Evolutionary conservation across 176 grass and related monocot species (phyloP).

Genomic region (Coix lacrymajobi): DNA sequence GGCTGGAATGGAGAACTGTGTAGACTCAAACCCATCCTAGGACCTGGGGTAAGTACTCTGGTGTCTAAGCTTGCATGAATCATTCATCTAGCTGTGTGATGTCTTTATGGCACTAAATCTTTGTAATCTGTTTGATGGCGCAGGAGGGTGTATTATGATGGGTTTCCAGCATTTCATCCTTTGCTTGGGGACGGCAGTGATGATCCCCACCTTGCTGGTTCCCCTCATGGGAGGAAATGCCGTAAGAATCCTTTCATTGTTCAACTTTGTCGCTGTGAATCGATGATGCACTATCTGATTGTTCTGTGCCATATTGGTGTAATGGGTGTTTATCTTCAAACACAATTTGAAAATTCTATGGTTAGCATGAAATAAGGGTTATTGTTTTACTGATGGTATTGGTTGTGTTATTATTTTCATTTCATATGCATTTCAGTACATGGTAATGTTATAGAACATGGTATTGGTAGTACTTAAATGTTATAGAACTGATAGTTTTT

Average conservation of each 20-base stretch:
- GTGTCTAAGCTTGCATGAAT: conserved; percentile 6
- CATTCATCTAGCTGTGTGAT: background rate
- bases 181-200: conserved; percentile 59
- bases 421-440: background rate
- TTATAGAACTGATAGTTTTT: background rate
- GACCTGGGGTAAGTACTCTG: conserved; percentile 56
- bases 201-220: conserved; percentile 79
- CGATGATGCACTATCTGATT: background rate
- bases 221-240: conserved; percentile 75
- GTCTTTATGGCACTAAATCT: background rate
- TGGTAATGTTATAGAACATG: background rate
- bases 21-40: conserved; percentile 85
- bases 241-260: conserved; percentile 32
- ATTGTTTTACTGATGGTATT: no score
- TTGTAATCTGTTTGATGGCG: background rate
- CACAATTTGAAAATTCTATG: background rate
- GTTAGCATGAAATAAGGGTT: background rate
- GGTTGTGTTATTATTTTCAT: background rate
- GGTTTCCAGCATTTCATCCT: conserved; percentile 86
- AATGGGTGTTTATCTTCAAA: background rate
- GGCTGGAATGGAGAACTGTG: conserved; percentile 67
- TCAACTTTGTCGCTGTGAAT: background rate
- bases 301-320: background rate
- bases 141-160: conserved; percentile 50
- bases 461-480: background rate